phyloP scores from a whole-genome alignment of 179 eudicot genomes.

The Silene coronaria region DNA sequence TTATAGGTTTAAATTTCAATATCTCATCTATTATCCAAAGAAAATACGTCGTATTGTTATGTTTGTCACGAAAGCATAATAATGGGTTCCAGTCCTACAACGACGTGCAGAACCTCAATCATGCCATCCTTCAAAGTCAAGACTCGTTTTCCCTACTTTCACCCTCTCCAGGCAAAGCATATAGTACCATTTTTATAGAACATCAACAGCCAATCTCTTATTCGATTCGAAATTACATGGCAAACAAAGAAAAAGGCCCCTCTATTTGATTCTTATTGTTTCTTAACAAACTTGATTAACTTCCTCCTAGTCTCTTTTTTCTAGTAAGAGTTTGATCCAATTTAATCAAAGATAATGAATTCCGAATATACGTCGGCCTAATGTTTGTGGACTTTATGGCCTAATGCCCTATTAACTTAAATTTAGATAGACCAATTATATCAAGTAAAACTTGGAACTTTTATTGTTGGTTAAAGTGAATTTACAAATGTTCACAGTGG shows the following conservation, averaged over 20 bases:
- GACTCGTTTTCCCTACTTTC: neutral
- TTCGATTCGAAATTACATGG: constrained; percentile 8
- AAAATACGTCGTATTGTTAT: neutral
- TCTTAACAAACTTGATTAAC: neutral
- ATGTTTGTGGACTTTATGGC: too few relatives aligned
- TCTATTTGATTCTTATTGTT: constrained; percentile 10
- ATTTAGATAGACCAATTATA: too few relatives aligned
- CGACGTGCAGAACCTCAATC: constrained; percentile 1
- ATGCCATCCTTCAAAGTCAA: neutral
- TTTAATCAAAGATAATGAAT: neutral
- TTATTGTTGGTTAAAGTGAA: neutral
- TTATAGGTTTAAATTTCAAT: too few relatives aligned
- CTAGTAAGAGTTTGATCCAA: neutral
- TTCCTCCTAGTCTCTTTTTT: neutral
- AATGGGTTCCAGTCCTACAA: neutral
- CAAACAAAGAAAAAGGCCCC: constrained; percentile 11
- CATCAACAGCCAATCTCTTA: neutral
- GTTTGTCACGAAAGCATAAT: too few relatives aligned
- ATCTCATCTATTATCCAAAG: neutral
- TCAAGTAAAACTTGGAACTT: neutral
- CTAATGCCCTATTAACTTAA: too few relatives aligned
- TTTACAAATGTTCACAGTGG: neutral
- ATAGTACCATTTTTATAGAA: neutral
- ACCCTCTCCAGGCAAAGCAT: neutral
- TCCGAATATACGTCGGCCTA: neutral